Evolutionary conservation across 1,139 yeast species (phyloP).

Genomic region (Taphrina flavorubra): DNA sequence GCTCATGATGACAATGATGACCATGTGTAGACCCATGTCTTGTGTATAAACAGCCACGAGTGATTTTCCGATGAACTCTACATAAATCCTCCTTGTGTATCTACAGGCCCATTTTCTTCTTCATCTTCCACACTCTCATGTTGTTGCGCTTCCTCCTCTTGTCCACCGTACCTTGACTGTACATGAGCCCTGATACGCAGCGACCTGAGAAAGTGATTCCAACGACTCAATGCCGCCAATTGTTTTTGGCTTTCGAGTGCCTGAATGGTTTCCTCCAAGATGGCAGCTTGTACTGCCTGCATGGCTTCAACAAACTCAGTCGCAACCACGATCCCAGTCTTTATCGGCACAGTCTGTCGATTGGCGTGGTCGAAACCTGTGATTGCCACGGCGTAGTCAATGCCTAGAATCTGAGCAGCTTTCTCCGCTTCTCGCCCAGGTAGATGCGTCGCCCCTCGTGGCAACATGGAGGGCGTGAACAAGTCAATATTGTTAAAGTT

Average conservation of each 20-base stretch:
- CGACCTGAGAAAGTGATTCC: slow-evolving; percentile 24
- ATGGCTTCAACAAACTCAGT: slow-evolving; percentile 70
- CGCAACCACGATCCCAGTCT: slow-evolving; percentile 80
- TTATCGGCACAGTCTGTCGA: slow-evolving; percentile 62
- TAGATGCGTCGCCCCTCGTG: slow-evolving; percentile 74
- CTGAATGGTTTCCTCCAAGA: not conserved
- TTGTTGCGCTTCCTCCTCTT: not conserved
- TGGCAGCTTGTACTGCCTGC: slow-evolving; percentile 50
- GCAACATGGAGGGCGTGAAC: slow-evolving; percentile 78
- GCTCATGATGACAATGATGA: not conserved
- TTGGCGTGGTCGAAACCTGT: slow-evolving; percentile 71
- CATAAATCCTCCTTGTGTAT: slow-evolving; percentile 22
- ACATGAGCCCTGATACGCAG: slow-evolving; percentile 19
- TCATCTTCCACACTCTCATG: not conserved
- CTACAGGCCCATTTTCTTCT: not conserved
- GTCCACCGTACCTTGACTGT: slow-evolving; percentile 12
- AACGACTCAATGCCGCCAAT: slow-evolving; percentile 17
- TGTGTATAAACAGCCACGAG: too few relatives aligned
- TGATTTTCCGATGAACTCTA: not conserved
- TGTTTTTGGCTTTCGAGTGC: slow-evolving; percentile 1
- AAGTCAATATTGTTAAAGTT: slow-evolving; percentile 83
- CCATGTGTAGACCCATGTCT: not conserved
- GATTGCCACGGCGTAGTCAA: slow-evolving; percentile 87
- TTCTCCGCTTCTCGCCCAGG: slow-evolving; percentile 46
- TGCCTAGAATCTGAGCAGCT: slow-evolving; percentile 55